Conservation (phyloP, 2,329 filamentous ascomycete genomes). For the Penicillium sp. region DNA sequence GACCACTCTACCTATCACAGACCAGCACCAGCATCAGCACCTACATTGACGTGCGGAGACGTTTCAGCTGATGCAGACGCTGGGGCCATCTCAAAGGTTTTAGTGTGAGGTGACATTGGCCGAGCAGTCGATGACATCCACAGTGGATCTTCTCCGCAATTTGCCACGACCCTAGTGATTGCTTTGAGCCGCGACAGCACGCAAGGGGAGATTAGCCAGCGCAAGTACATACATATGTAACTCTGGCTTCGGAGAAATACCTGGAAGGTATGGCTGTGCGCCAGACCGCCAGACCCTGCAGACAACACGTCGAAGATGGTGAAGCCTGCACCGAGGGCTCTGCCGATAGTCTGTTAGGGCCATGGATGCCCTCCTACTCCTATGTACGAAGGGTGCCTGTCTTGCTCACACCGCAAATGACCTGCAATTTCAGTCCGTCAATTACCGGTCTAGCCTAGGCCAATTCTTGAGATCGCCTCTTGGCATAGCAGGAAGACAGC, state of each 20-base stretch:
- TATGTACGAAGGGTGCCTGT: conserved; percentile 45
- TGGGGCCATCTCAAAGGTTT: neutral
- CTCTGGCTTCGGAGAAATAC: conserved; percentile 27
- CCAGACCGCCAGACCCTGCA: conserved; percentile 40
- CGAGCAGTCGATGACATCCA: neutral
- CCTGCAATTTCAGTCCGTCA: neutral
- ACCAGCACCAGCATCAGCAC: too few species aligned
- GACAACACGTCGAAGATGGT: conserved; percentile 45
- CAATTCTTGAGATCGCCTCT: neutral
- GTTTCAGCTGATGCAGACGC: neutral
- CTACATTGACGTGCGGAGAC: neutral
- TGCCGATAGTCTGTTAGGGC: conserved; percentile 54
- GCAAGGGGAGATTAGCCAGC: conserved; percentile 37
- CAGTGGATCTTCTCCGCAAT: conserved; percentile 6
- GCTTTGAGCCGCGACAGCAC: conserved; percentile 55
- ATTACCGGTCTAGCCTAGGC: neutral
- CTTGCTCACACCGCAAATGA: conserved; percentile 57
- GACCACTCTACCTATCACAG: neutral
- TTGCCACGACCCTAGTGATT: conserved; percentile 42
- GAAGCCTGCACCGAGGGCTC: conserved; percentile 46
- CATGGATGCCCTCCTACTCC: conserved; percentile 46
- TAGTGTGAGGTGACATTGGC: neutral
- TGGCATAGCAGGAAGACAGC: conserved; percentile 57
- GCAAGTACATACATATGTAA: too few species aligned
- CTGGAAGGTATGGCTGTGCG: conserved; percentile 55